phyloP scores from a whole-genome alignment of 345 rosid species.

The Brassica juncea region DNA sequence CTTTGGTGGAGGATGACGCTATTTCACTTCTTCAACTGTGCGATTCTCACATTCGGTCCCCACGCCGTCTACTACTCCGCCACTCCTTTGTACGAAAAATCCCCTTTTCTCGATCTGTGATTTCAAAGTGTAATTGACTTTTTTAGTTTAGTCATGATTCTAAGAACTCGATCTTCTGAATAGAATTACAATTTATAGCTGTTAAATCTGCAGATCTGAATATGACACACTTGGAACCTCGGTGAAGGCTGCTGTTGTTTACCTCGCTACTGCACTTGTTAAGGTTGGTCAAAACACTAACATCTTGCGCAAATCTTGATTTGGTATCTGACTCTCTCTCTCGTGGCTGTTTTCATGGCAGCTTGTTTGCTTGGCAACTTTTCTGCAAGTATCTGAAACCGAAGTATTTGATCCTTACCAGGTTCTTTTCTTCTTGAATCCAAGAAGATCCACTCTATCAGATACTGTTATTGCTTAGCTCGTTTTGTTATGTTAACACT shows the following conservation, averaged over 20 bases:
- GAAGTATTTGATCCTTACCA: constrained; percentile 90
- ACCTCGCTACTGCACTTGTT: constrained; percentile 83
- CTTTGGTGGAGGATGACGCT: constrained; percentile 60
- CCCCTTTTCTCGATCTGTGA: constrained; percentile 26
- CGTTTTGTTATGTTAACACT: neutral
- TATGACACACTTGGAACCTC: constrained; percentile 97
- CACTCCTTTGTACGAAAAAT: constrained; percentile 68
- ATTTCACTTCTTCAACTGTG: constrained; percentile 98
- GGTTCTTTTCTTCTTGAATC: constrained; percentile 44
- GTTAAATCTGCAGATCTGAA: constrained; percentile 66
- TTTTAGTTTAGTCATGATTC: neutral
- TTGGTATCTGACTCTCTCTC: neutral
- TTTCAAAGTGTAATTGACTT: neutral
- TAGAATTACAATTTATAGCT: neutral
- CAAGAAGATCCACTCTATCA: neutral
- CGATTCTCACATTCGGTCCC: constrained; percentile 96
- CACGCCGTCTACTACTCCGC: constrained; percentile 99
- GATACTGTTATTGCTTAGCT: neutral
- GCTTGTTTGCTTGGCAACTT: constrained; percentile 97
- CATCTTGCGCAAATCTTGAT: neutral
- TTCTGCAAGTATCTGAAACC: constrained; percentile 86
- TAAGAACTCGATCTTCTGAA: neutral
- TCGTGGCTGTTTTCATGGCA: constrained; percentile 38
- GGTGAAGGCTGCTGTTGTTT: constrained; percentile 84
- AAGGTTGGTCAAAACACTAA: constrained; percentile 57